Conservation (phyloP, 805 yeast species). For the Zygosaccharomyces pseudorouxii region DNA sequence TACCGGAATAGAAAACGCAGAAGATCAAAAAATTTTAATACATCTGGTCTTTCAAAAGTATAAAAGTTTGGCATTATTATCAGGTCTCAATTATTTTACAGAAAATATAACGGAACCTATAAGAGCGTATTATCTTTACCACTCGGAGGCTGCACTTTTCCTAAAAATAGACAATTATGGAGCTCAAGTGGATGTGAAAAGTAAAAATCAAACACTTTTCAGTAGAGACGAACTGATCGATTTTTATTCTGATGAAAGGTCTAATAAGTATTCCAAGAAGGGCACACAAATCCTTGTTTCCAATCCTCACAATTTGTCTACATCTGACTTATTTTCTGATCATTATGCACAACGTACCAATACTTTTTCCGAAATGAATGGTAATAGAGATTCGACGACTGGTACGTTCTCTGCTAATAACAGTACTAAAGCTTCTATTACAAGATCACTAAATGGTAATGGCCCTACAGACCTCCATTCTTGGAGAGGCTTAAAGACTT, state of each 20-base stretch:
- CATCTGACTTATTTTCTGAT: constrained; percentile 26
- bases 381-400: constrained; percentile 2
- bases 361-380: constrained; percentile 5
- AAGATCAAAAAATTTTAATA: constrained; percentile 20
- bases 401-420: not conserved
- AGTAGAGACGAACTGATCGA: constrained; percentile 29
- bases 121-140: constrained; percentile 29
- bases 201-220: constrained; percentile 17
- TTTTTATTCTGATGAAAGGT: constrained; percentile 31
- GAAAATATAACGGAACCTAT: constrained; percentile 19
- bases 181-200: constrained; percentile 22
- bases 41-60: constrained; percentile 24
- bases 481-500: constrained; percentile 18
- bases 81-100: constrained; percentile 31
- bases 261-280: constrained; percentile 29
- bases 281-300: constrained; percentile 30
- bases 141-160: constrained; percentile 28
- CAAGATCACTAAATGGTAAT: constrained; percentile 3
- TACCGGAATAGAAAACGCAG: constrained; percentile 10
- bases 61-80: constrained; percentile 28
- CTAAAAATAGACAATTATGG: constrained; percentile 27
- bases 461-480: constrained; percentile 21
- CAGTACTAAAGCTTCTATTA: not conserved
- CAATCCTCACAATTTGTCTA: constrained; percentile 18
- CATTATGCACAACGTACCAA: constrained; percentile 8